Evolutionary conservation across 257 asterid genomes (phyloP).

Genomic region (Solanum appendiculatum): DNA sequence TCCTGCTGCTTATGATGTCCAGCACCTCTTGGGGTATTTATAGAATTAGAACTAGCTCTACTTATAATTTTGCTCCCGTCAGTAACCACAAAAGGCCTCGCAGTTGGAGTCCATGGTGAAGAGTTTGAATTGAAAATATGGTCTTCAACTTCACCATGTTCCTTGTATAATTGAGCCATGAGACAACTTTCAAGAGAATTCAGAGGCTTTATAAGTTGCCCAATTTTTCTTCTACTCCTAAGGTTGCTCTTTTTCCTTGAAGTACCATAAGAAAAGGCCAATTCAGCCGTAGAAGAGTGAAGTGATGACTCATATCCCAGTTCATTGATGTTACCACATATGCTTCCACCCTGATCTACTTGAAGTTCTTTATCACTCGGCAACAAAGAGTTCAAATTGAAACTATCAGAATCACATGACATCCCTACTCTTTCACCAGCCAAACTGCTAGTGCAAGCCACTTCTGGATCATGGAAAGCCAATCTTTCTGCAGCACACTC

Average conservation of each 20-base stretch:
- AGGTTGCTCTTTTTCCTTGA: conserved; percentile 35
- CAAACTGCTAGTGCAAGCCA: conserved; percentile 27
- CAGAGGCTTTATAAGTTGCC: conserved; percentile 32
- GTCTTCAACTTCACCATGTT: conserved; percentile 36
- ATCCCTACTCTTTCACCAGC: conserved; percentile 12
- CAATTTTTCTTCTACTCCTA: conserved; percentile 34
- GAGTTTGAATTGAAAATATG: conserved; percentile 13
- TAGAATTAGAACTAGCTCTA: conserved; percentile 17
- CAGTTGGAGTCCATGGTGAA: conserved; percentile 22
- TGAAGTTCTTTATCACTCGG: conserved; percentile 15
- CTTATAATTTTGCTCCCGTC: conserved; percentile 52
- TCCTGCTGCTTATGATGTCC: conserved; percentile 10
- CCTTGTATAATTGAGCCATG: conserved; percentile 67
- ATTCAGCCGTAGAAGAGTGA: conserved; percentile 25
- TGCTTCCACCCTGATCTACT: conserved; percentile 15
- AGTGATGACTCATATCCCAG: conserved; percentile 16
- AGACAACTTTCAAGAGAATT: conserved; percentile 79
- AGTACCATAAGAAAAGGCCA: conserved; percentile 34
- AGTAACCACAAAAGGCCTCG: conserved; percentile 44
- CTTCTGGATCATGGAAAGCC: conserved; percentile 5
- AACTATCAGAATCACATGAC: conserved; percentile 2
- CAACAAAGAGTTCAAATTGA: conserved; percentile 1
- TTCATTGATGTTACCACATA: conserved; percentile 15
- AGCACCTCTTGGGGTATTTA: conserved; percentile 7
- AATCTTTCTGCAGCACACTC: conserved; percentile 6